Evolutionary conservation across 768 basidiomycete species (phyloP).

Genomic region (Collybia sordida): DNA sequence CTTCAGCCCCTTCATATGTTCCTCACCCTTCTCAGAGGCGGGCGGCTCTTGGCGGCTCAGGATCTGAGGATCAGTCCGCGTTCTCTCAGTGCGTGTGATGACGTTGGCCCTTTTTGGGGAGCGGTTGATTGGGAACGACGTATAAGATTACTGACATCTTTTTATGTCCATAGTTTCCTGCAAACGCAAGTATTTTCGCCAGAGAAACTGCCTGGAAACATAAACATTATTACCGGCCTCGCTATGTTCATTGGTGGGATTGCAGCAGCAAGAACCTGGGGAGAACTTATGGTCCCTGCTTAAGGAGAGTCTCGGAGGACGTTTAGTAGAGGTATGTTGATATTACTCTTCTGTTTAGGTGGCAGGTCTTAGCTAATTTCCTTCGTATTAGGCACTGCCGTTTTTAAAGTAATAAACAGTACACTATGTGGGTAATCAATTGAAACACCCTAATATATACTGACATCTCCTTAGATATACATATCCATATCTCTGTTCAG

Average conservation of each 20-base stretch:
- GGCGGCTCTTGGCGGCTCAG: slow-evolving; percentile 47
- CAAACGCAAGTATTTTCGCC: slow-evolving; percentile 69
- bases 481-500: too few relatives aligned
- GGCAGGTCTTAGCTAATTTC: too few relatives aligned
- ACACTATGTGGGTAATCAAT: too few relatives aligned
- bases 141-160: background rate
- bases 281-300: slow-evolving; percentile 72
- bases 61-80: slow-evolving; percentile 68
- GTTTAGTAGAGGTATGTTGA: too few relatives aligned
- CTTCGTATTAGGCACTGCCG: too few relatives aligned
- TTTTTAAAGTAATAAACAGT: too few relatives aligned
- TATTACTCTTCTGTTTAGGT: too few relatives aligned
- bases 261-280: slow-evolving; percentile 71
- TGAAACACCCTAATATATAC: too few relatives aligned
- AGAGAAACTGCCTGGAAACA: slow-evolving; percentile 73
- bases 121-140: too few relatives aligned
- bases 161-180: slow-evolving; percentile 34
- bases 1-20: slow-evolving; percentile 55
- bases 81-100: slow-evolving; percentile 42
- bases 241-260: slow-evolving; percentile 72
- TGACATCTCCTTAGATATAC: too few relatives aligned
- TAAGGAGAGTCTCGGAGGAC: slow-evolving; percentile 22
- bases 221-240: slow-evolving; percentile 66
- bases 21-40: slow-evolving; percentile 41
- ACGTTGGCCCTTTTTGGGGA: too few relatives aligned